Evolutionary conservation across 768 basidiomycete genomes (phyloP).

Genomic region (Termitomyces sp.): DNA sequence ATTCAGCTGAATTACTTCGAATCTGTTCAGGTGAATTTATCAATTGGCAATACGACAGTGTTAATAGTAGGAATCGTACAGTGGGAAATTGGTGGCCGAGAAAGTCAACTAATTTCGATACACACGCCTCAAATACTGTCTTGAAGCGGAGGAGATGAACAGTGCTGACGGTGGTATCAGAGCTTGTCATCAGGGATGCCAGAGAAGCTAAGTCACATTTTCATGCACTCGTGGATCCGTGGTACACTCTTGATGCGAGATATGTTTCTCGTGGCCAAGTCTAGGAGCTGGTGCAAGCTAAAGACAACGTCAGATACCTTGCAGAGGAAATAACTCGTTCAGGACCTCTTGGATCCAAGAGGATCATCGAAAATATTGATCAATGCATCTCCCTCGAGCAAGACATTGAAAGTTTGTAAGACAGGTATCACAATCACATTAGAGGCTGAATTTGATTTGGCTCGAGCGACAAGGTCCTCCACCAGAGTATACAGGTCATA

Average conservation of each 20-base stretch:
- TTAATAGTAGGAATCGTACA: slow-evolving; percentile 35
- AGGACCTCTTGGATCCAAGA: slow-evolving; percentile 48
- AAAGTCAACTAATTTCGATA: slow-evolving; percentile 49
- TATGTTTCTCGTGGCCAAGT: slow-evolving; percentile 57
- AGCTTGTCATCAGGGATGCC: background rate
- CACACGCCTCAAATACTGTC: slow-evolving; percentile 36
- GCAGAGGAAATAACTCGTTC: background rate
- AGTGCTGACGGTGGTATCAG: slow-evolving; percentile 36
- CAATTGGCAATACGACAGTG: background rate
- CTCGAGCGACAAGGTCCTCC: slow-evolving; percentile 52
- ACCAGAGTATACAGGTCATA: slow-evolving; percentile 51
- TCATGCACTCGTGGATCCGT: slow-evolving; percentile 77
- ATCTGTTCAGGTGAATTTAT: slow-evolving; percentile 40
- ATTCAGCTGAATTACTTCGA: slow-evolving; percentile 76
- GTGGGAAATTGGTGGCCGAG: slow-evolving; percentile 77
- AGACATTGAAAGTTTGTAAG: slow-evolving; percentile 65
- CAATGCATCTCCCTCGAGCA: slow-evolving; percentile 68
- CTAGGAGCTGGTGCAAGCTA: slow-evolving; percentile 52
- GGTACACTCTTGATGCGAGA: slow-evolving; percentile 76
- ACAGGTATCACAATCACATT: slow-evolving; percentile 82
- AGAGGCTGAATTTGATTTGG: slow-evolving; percentile 44
- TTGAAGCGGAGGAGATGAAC: slow-evolving; percentile 57
- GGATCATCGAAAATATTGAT: slow-evolving; percentile 38
- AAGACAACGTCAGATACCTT: slow-evolving; percentile 3
- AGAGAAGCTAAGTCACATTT: slow-evolving; percentile 47